Evolutionary conservation across 352 stramenopile species (phyloP).

Genomic region (Phytophthora parvispora): DNA sequence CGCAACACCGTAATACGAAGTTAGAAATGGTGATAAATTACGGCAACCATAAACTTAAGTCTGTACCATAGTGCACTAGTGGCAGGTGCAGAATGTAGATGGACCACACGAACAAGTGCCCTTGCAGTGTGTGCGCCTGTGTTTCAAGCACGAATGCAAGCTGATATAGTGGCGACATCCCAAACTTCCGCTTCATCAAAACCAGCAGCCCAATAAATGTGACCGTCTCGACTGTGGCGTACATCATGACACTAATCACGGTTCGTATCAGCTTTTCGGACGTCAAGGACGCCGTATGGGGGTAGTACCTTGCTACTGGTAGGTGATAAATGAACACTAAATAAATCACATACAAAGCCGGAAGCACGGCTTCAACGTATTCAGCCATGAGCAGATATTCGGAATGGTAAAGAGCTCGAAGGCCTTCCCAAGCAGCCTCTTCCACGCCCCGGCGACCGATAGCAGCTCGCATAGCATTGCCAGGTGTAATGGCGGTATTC

Average conservation of each 20-base stretch:
- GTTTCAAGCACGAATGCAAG: slow-evolving; percentile 52
- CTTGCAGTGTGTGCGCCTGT: slow-evolving; percentile 27
- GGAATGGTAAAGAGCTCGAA: slow-evolving; percentile 26
- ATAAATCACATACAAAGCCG: slow-evolving; percentile 29
- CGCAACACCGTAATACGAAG: too few species aligned
- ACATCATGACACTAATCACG: neutral
- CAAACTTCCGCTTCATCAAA: slow-evolving; percentile 22
- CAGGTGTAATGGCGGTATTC: too few species aligned
- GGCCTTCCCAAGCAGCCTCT: too few species aligned
- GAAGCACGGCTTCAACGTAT: slow-evolving; percentile 38
- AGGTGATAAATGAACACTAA: slow-evolving; percentile 15
- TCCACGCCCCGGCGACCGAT: too few species aligned
- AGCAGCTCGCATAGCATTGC: too few species aligned
- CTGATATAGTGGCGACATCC: slow-evolving; percentile 28
- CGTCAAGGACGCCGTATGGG: slow-evolving; percentile 7
- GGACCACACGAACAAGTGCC: slow-evolving; percentile 34
- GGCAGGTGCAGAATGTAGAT: slow-evolving; percentile 34
- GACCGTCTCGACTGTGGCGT: neutral
- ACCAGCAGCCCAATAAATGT: slow-evolving; percentile 7
- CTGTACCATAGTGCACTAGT: slow-evolving; percentile 20
- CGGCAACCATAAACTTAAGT: too few species aligned
- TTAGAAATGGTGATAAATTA: too few species aligned
- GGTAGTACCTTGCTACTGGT: slow-evolving; percentile 33
- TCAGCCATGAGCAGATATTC: slow-evolving; percentile 31
- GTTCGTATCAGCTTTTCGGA: neutral